Evolutionary conservation across 2,329 filamentous ascomycete species (phyloP), one percentile per base, ranked within the genome.

Genomic region (Alternaria sp.): DNA sequence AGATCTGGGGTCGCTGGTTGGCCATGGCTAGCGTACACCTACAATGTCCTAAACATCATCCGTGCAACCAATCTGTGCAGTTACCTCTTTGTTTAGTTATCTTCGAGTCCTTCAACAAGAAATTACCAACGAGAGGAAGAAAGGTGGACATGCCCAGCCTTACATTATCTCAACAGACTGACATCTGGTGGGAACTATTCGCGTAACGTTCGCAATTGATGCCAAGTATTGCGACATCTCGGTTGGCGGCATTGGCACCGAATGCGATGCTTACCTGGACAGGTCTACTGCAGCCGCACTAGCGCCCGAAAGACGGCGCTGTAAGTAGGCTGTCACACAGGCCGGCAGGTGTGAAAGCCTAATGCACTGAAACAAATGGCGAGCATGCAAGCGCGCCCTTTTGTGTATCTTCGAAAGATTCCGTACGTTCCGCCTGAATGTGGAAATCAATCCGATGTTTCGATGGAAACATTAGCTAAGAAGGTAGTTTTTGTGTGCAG

Each of bases 201-300:
- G 56, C 30, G 20, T 26, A 28, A 59, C 20, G 56, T 60, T 55
- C 60, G 60, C 50, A 60, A 63, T 63, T 26, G 44, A 50, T 41
- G 56, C 60, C 60, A 63, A 63, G 60, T 9, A 63, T 63, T 63
- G 60, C 60, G 60, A 63, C 60, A 63, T 63, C 60, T 63, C 60
- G 60, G 43, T 49, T 55, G 56, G 56, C 56, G 56, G 33, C 44
- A 59, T 60, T 63, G 60, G 60, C 60, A 50, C 44, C 26, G 46
- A 26, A 50, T 30, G 15, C 20, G 23, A 61, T 53, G 60, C 55
- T 46, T 62, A 47, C 55, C 51, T 49, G 44, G 26, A 26, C 20
- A 21, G 33, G 12, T 50, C 30, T 57, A 25, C 37, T 53, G 47
- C 59, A 61, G 59, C 59, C 55, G 41, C 46, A 58, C 28, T 37